Conservation (phyloP, 2,329 filamentous ascomycete species). For the Colletotrichum horii region DNA sequence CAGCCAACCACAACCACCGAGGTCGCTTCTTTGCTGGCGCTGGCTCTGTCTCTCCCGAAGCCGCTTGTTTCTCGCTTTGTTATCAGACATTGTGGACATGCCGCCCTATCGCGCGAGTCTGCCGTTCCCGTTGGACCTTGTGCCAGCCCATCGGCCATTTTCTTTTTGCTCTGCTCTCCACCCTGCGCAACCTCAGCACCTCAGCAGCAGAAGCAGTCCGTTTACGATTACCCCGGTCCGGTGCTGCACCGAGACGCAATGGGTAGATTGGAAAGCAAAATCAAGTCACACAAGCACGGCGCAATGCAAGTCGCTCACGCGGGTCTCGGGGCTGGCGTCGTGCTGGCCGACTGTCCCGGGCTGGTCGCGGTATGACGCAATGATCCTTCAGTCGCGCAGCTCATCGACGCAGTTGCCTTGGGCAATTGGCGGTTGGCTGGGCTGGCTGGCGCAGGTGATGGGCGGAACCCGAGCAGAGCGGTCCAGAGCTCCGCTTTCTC, state of each 20-base stretch:
- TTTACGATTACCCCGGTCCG: neutral
- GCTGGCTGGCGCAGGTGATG: neutral
- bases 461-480: neutral
- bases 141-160: neutral
- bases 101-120: neutral
- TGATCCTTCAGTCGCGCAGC: neutral
- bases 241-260: neutral
- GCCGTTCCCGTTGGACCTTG: neutral
- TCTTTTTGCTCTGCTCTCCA: neutral
- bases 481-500: neutral
- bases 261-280: neutral
- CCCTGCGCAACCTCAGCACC: neutral
- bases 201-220: neutral
- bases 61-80: neutral
- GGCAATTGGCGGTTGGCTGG: conserved; percentile 4
- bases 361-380: conserved; percentile 17
- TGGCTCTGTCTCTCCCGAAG: neutral
- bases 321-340: neutral
- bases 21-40: neutral
- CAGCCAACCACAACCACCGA: neutral
- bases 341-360: conserved; percentile 13
- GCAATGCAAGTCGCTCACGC: neutral
- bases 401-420: conserved; percentile 2
- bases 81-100: neutral
- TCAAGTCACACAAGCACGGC: neutral